Conservation (phyloP, 495 filamentous ascomycete species). For the Lophiotrema nucula region DNA sequence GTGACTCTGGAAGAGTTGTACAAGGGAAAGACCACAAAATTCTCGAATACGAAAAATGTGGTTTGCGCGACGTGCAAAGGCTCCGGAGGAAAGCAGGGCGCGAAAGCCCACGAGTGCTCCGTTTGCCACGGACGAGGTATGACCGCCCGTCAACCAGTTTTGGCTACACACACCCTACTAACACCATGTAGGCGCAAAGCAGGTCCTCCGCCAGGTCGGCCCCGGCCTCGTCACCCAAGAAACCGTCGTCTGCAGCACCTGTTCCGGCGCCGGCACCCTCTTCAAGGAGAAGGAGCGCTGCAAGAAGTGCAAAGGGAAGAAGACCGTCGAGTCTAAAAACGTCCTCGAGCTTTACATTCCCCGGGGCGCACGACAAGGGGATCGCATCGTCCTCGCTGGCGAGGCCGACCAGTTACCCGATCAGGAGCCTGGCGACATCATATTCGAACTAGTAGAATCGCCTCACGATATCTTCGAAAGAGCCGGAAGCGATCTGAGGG, state of each 20-base stretch:
- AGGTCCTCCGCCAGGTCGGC: slow-evolving; percentile 72
- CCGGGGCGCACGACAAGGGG: slow-evolving; percentile 80
- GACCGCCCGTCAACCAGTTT: no score
- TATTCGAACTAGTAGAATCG: slow-evolving; percentile 81
- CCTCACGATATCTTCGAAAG: slow-evolving; percentile 77
- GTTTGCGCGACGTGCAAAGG: slow-evolving; percentile 86
- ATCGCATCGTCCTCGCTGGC: slow-evolving; percentile 84
- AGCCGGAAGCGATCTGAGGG: slow-evolving; percentile 77
- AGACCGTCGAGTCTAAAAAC: slow-evolving; percentile 79
- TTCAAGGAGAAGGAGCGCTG: slow-evolving; percentile 95
- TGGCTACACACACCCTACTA: no score
- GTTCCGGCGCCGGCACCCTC: slow-evolving; percentile 75
- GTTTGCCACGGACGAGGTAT: slow-evolving; percentile 73
- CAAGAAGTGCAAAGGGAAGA: slow-evolving; percentile 95
- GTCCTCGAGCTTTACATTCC: slow-evolving; percentile 95
- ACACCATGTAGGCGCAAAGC: slow-evolving; percentile 54
- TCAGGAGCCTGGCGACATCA: slow-evolving; percentile 86
- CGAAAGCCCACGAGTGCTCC: slow-evolving; percentile 80
- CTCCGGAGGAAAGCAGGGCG: slow-evolving; percentile 85
- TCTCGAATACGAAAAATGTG: slow-evolving; percentile 88
- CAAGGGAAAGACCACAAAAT: slow-evolving; percentile 97
- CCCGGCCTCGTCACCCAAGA: slow-evolving; percentile 78
- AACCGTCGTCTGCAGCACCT: slow-evolving; percentile 69
- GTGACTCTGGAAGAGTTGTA: slow-evolving; percentile 91
- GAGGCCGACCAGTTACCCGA: slow-evolving; percentile 94